phyloP scores from a whole-genome alignment of 164 flowering plant species.

The Vitis cinerea region DNA sequence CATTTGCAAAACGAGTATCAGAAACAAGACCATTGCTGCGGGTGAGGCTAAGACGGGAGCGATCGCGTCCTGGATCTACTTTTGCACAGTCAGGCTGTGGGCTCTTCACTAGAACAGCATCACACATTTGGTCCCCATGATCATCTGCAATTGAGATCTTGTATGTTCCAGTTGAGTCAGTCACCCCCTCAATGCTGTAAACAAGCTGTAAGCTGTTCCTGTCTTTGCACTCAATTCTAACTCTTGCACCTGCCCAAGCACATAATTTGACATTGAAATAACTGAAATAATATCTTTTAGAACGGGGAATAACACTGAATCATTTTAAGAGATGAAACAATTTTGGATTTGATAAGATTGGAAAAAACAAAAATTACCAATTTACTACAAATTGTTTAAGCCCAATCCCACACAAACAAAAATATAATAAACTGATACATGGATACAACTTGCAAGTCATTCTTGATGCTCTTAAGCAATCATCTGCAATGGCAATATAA shows the following conservation, averaged over 20 bases:
- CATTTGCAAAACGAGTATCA: slow-evolving; percentile 21
- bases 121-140: slow-evolving; percentile 26
- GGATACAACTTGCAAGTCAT: too few species aligned
- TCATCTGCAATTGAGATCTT: slow-evolving; percentile 16
- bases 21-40: slow-evolving; percentile 30
- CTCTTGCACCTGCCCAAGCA: slow-evolving; percentile 16
- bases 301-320: neutral
- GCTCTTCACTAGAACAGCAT: slow-evolving; percentile 25
- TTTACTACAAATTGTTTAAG: too few species aligned
- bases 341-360: too few species aligned
- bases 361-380: too few species aligned
- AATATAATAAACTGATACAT: too few species aligned
- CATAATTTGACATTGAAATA: neutral
- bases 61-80: slow-evolving; percentile 22
- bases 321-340: neutral
- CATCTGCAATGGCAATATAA: too few species aligned
- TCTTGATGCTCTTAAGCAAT: too few species aligned
- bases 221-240: slow-evolving; percentile 30
- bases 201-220: slow-evolving; percentile 1
- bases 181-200: slow-evolving; percentile 14
- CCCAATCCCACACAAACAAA: too few species aligned
- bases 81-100: slow-evolving; percentile 15
- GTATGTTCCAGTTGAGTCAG: slow-evolving; percentile 28
- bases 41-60: slow-evolving; percentile 31
- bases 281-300: neutral